phyloP scores from a whole-genome alignment of 306 rosid species.

The Datisca glomerata region DNA sequence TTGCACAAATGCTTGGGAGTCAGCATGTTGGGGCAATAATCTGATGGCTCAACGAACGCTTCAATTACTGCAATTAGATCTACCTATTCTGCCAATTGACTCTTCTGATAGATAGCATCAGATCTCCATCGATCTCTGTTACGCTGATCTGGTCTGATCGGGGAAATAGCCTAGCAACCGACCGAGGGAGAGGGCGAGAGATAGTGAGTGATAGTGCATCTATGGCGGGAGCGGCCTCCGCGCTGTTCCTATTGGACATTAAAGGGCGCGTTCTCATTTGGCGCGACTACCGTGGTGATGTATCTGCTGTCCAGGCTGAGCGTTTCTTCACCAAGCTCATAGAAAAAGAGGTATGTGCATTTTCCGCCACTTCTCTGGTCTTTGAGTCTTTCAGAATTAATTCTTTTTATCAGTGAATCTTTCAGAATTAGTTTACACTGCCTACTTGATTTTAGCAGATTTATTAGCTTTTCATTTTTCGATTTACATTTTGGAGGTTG shows the following conservation, averaged over 20 bases:
- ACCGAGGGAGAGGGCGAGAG: not conserved
- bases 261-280: constrained; percentile 99
- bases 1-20: not conserved
- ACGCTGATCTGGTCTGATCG: constrained; percentile 26
- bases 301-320: constrained; percentile 85
- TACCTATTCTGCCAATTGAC: constrained; percentile 1
- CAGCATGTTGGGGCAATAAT: not conserved
- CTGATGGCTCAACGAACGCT: constrained; percentile 2
- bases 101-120: constrained; percentile 4
- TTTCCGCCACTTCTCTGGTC: not conserved
- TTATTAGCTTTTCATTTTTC: not conserved
- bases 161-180: constrained; percentile 11
- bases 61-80: constrained; percentile 20
- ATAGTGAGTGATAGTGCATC: constrained; percentile 1
- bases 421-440: not conserved
- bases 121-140: constrained; percentile 20
- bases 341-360: constrained; percentile 60
- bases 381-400: not conserved
- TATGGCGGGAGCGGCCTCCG: constrained; percentile 98
- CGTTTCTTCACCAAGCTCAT: constrained; percentile 97
- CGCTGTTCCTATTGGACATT: constrained; percentile 94
- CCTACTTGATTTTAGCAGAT: not conserved
- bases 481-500: constrained; percentile 5
- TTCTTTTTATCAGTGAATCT: not conserved
- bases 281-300: constrained; percentile 99